Conservation (phyloP, 306 rosid genomes). For the Dalbergia cultrata region DNA sequence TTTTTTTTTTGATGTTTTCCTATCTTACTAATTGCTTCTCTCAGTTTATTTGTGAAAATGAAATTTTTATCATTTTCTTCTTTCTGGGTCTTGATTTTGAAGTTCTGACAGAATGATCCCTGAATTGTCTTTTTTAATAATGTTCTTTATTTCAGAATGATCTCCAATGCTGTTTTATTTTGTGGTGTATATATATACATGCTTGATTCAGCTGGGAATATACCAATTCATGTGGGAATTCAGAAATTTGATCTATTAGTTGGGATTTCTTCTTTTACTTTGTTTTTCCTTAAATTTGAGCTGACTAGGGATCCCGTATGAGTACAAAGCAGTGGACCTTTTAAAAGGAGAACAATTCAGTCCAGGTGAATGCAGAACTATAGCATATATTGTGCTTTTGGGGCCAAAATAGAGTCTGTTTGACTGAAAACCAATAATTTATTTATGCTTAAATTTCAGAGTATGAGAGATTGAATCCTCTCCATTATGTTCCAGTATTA, state of each 20-base stretch:
- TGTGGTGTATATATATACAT: neutral
- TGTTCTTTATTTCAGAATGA: neutral
- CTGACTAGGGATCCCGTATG: slow-evolving; percentile 54
- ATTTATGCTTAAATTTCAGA: slow-evolving; percentile 49
- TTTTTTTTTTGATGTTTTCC: neutral
- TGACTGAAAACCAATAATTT: slow-evolving; percentile 10
- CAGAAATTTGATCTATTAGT: neutral
- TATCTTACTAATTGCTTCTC: no score
- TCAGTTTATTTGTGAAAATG: neutral
- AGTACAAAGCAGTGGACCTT: slow-evolving; percentile 56
- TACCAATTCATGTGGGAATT: neutral
- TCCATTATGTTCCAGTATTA: slow-evolving; percentile 60
- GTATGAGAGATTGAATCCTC: slow-evolving; percentile 60
- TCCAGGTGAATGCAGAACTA: slow-evolving; percentile 55
- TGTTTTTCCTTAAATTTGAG: neutral
- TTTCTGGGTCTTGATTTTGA: slow-evolving; percentile 14
- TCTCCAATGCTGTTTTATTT: neutral
- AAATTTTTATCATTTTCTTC: neutral
- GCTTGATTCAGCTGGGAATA: neutral
- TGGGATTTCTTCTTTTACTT: slow-evolving; percentile 2
- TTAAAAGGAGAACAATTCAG: slow-evolving; percentile 52
- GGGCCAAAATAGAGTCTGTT: neutral
- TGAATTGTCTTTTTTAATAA: neutral
- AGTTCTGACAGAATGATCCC: neutral
- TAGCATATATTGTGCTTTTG: neutral